Conservation (phyloP, 805 yeast genomes). For the Ogataea salicorniae region DNA sequence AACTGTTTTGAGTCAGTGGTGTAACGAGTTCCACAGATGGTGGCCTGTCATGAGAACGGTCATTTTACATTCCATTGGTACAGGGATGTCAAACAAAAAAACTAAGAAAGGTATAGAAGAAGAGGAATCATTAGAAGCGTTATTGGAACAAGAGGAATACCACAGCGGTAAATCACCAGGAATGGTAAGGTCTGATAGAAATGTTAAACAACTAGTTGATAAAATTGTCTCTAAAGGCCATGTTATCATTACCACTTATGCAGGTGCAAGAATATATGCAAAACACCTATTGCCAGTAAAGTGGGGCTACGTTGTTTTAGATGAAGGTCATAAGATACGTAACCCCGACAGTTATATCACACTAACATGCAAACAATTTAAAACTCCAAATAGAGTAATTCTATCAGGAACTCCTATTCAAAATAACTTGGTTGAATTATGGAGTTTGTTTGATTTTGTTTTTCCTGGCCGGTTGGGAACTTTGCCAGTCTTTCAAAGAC, state of each 20-base stretch:
- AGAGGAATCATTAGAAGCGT: conserved; percentile 42
- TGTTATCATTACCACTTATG: conserved; percentile 86
- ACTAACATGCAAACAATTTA: conserved; percentile 74
- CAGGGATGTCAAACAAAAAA: conserved; percentile 56
- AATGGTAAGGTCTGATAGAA: conserved; percentile 26
- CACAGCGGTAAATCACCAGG: conserved; percentile 22
- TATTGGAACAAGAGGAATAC: conserved; percentile 36
- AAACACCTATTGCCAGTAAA: conserved; percentile 62
- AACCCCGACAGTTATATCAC: conserved; percentile 92
- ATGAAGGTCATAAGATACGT: conserved; percentile 95
- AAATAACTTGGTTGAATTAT: conserved; percentile 82
- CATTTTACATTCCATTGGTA: conserved; percentile 86
- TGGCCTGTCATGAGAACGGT: conserved; percentile 93
- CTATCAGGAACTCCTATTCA: conserved; percentile 96
- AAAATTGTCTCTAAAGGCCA: conserved; percentile 67
- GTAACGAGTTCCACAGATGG: conserved; percentile 93
- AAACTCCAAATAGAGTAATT: conserved; percentile 80
- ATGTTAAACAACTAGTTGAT: conserved; percentile 41
- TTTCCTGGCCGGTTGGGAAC: conserved; percentile 95
- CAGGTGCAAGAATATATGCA: conserved; percentile 38
- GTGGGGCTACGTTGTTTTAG: conserved; percentile 91
- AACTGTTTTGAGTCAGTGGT: conserved; percentile 95
- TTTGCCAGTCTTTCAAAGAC: conserved; percentile 87
- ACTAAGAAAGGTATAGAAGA: conserved; percentile 38
- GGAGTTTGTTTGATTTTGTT: conserved; percentile 94